phyloP scores from a whole-genome alignment of 106 monocot species.

The Acorus gramineus region DNA sequence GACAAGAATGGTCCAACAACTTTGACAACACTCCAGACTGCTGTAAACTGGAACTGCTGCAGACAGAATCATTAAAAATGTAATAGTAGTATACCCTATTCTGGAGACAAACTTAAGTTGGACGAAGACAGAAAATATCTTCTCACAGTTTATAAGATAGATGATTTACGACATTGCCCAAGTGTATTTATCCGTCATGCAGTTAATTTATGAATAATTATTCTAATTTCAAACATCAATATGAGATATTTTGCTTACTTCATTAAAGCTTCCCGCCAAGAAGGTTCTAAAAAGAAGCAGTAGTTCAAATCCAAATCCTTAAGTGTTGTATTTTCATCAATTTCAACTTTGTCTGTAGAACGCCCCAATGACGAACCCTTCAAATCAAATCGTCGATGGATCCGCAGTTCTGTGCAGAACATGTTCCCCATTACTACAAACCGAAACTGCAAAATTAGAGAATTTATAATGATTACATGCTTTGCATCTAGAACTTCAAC shows the following conservation, averaged over 20 bases:
- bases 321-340: constrained; percentile 90
- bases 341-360: constrained; percentile 90
- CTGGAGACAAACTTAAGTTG: too few relatives aligned
- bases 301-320: constrained; percentile 92
- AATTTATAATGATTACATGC: neutral
- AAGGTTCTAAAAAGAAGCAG: constrained; percentile 83
- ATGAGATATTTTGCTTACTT: constrained; percentile 30
- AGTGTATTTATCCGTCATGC: too few relatives aligned
- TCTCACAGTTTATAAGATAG: too few relatives aligned
- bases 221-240: too few relatives aligned
- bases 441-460: constrained; percentile 62
- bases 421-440: constrained; percentile 99
- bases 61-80: too few relatives aligned
- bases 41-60: too few relatives aligned
- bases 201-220: too few relatives aligned
- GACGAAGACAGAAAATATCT: too few relatives aligned
- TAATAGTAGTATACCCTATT: too few relatives aligned
- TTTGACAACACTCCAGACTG: too few relatives aligned
- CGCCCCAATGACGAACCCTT: constrained; percentile 92
- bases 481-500: neutral
- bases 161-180: too few relatives aligned
- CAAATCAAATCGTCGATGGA: constrained; percentile 90
- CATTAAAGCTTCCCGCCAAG: constrained; percentile 72
- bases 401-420: constrained; percentile 97
- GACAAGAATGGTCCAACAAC: too few relatives aligned